Evolutionary conservation across 2,329 filamentous ascomycete genomes (phyloP), one percentile per base, ranked within the genome.

Genomic region (Triangularia setosa): DNA sequence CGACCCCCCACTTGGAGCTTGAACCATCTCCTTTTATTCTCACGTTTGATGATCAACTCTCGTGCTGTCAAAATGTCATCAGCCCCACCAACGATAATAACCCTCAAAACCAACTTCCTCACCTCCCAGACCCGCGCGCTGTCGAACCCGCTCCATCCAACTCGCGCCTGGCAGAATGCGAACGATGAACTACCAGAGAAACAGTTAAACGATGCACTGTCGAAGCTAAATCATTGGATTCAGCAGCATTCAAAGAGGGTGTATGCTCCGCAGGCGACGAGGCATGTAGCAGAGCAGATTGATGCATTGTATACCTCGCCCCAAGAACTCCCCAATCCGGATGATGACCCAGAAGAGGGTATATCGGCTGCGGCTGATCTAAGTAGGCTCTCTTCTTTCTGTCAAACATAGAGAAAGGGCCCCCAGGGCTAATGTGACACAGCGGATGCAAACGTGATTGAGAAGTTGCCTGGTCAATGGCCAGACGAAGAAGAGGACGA

Each of bases 231-330:
- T 72, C 83, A 87, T 65, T 77, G 81, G 16, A 76, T 91, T 14
- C 83, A 84, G 68, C 86, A 89, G 69, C 90, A 92, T 73, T 83
- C 83, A 28, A 84, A 84, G 35, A 83, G 87, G 62, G 86, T 87
- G 4, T 91, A 91, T 73, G 83, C 87, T 16, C 83, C 87, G 0
- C 87, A 90, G 69, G 87, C 89, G n/a, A 86, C 83, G 60, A 83
- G 89, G 35, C 87, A 90, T 70, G 83, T 92, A 18, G 88, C 89
- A 1, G 88, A 91, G 78, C 89, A 92, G 77, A 86, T 92, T 52
- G 87, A 90, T 75, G 76, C 77, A 57, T 77, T 90, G 54, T 92
- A 58, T 58, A 28, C 14, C 28, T 3, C 55, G 3, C n/a, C 55
- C n/a, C n/a, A 9, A 12, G n/a, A 27, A 5, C 33, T 30, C 23